phyloP scores from a whole-genome alignment of 1,139 yeast species.

The Yamadazyma aaseri region DNA sequence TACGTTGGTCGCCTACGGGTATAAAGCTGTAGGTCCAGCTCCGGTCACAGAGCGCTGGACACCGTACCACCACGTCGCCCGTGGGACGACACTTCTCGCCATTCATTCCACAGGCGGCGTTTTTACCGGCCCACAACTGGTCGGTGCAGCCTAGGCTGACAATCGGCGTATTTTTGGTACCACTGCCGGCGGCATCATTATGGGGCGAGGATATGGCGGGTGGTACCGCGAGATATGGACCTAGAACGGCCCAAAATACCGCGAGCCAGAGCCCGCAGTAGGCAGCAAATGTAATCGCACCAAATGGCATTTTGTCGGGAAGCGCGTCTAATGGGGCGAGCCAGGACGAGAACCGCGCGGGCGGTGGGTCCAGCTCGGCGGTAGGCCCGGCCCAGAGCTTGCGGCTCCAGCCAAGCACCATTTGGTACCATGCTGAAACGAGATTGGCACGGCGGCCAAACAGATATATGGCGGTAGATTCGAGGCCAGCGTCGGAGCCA shows the following conservation, averaged over 20 bases:
- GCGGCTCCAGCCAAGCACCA: background rate
- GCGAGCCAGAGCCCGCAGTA: background rate
- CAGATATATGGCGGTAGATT: too few species aligned
- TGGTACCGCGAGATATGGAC: slow-evolving; percentile 40
- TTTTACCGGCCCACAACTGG: slow-evolving; percentile 69
- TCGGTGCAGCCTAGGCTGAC: slow-evolving; percentile 42
- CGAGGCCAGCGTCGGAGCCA: slow-evolving; percentile 1
- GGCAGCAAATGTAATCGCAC: slow-evolving; percentile 15
- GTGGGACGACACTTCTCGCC: slow-evolving; percentile 55
- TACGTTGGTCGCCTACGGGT: slow-evolving; percentile 66
- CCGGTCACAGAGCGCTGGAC: slow-evolving; percentile 87
- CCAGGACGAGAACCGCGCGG: slow-evolving; percentile 21
- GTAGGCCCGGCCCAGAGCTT: slow-evolving; percentile 54
- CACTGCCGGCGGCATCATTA: slow-evolving; percentile 23
- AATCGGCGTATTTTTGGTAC: slow-evolving; percentile 13
- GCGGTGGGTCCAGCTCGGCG: slow-evolving; percentile 48
- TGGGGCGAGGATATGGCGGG: too few species aligned
- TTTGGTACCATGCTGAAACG: background rate
- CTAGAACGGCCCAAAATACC: slow-evolving; percentile 12
- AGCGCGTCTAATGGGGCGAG: slow-evolving; percentile 35
- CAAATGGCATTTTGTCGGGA: slow-evolving; percentile 33
- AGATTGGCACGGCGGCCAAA: too few species aligned
- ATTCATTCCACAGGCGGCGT: slow-evolving; percentile 72
- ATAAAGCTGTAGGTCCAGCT: slow-evolving; percentile 77
- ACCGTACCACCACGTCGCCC: slow-evolving; percentile 59